Evolutionary conservation across 306 rosid species (phyloP), one percentile per base, ranked within the genome.

Genomic region (Prunus armeniaca): DNA sequence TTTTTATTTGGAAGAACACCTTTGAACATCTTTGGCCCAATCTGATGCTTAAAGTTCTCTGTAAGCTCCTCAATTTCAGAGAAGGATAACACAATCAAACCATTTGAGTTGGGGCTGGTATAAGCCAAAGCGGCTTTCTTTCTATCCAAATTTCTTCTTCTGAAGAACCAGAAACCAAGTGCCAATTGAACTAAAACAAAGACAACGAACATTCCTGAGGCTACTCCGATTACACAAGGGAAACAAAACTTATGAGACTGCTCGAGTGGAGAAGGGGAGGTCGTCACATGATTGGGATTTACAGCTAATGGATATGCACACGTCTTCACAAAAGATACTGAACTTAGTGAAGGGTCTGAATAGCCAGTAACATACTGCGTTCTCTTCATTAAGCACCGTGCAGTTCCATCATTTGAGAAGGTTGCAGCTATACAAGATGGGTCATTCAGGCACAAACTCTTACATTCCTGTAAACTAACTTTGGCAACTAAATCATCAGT

Each of bases 271-370:
- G 82, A 61, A 45, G 85, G 49, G 78, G 82, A 77, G 12, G 88
- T 9, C 30, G 65, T 71, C 12, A 2, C n/a, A 45, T 27, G 65
- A 72, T 65, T 25, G 46, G 91, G 97, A 75, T 88, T 73, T 19
- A 89, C 96, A 61, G 96, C 93, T 65, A 87, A 69, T 12, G 96
- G 97, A 82, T 69, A 91, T 3, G 87, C 83, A 81, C 97, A 93
- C 64, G 28, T 75, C 87, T 83, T 93, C 67, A 86, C 92, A 74
- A 88, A 90, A 62, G 96, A 93, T 30, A 84, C 27, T 14, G 92
- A 84, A 56, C 84, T 83, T 75, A 87, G 69, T 56, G 97, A 88
- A 55, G 91, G 91, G 68, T 87, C 89, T 5, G 82, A 70, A 77
- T 84, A 90, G 62, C 97, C 97, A 71, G 89, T 83, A 20, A 90